Evolutionary conservation across 2,329 filamentous ascomycete species (phyloP).

Genomic region (Paraconiothyrium brasiliense): DNA sequence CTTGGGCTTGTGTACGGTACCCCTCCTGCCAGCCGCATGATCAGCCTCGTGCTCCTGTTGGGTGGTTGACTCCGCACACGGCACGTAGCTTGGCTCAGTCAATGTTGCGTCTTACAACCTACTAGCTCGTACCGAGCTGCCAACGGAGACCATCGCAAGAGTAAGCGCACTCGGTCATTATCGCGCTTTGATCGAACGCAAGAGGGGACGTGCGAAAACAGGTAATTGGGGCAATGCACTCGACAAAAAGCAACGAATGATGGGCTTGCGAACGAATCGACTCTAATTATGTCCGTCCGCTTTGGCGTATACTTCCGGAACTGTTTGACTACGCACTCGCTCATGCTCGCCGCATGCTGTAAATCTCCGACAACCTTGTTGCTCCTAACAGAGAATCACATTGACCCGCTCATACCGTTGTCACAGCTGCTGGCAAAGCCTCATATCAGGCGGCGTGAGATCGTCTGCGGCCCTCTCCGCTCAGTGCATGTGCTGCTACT

Average conservation of each 20-base stretch:
- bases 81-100: neutral
- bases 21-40: neutral
- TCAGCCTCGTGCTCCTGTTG: slow-evolving; percentile 2
- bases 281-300: neutral
- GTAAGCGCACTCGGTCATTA: neutral
- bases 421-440: neutral
- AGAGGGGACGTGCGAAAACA: neutral
- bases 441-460: neutral
- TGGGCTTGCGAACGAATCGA: neutral
- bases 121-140: neutral
- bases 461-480: neutral
- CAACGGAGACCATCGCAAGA: neutral
- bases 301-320: neutral
- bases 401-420: neutral
- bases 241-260: neutral
- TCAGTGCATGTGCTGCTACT: neutral
- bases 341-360: neutral
- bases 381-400: neutral
- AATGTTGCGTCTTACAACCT: neutral
- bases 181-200: neutral
- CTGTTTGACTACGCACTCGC: neutral
- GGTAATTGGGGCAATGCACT: neutral
- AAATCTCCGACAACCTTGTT: neutral
- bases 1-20: neutral
- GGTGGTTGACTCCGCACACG: neutral